Percentiles rank a stretch among this genome's conserved stretches.
These are phyloP conservation scores for Byssothecium circinans DNA, from an alignment of 2,329 filamentous ascomycete genomes.

Conservation along the genomic window DNA sequence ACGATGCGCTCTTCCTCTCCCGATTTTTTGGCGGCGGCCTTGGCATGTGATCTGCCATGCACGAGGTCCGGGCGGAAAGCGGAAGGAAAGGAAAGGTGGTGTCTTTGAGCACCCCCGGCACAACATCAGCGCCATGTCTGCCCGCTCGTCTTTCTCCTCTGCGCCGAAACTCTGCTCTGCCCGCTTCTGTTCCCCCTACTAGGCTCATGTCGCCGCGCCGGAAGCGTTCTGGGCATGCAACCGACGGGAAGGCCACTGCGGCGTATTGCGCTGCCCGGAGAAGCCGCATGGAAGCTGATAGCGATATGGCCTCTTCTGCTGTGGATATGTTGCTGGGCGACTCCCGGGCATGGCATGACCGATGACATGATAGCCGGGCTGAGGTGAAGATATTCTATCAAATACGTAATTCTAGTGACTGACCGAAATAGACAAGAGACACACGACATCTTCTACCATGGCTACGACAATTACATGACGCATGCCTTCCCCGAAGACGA, in stretches of 20 bases:
- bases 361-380: conserved; percentile 45
- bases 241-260: conserved; percentile 34
- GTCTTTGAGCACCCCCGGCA: too few relatives aligned
- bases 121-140: too few relatives aligned
- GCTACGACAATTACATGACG: conserved; percentile 91
- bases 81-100: conserved; percentile 6
- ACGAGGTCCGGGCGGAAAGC: background rate
- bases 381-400: too few relatives aligned
- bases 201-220: conserved; percentile 38
- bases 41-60: too few relatives aligned
- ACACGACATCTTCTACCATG: conserved; percentile 88
- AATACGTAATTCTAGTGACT: too few relatives aligned
- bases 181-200: background rate
- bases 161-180: background rate
- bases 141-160: too few relatives aligned
- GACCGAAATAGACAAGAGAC: conserved; percentile 48
- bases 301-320: conserved; percentile 38
- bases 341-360: conserved; percentile 47
- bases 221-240: conserved; percentile 41
- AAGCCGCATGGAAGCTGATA: too few relatives aligned
- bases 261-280: conserved; percentile 20
- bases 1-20: too few relatives aligned
- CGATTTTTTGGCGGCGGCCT: too few relatives aligned
- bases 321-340: conserved; percentile 34
- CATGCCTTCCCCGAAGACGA: conserved; percentile 96